Base-by-base conservation (phyloP, 352 stramenopile genomes). In the Phytophthora fragariaefolia region DNA sequence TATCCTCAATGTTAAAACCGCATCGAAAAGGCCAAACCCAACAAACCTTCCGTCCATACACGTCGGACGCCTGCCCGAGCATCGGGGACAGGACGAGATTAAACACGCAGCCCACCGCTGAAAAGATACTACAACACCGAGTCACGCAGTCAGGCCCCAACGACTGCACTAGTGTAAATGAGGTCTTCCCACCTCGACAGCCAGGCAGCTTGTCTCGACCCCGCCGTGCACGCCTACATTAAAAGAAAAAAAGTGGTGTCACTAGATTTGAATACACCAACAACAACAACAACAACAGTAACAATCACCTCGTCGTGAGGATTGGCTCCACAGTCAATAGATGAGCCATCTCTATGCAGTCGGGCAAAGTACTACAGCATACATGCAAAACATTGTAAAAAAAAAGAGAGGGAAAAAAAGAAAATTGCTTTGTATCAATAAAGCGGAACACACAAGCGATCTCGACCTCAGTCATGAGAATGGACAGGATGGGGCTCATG, bases 351-450 rank as follows among this genome's bases (percentile, higher is more conserved):
- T 17, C 71, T 80, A 28, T 85, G 75, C 34, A 85, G 60, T 40
- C 80, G 68, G 20, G 85, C 85, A 79, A 92, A 93, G 60, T 92
- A 93, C 81, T 91, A 30, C 50, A 59, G 12, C n/a, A n/a, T 15
- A n/a, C 7, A 30, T 48, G 3, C 43, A 32, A 2, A 68, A 23
- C 1, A 38, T 17, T 32, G n/a, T 38, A 28, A 6, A 10, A 28
- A 17, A 62, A n/a, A n/a, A n/a, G n/a, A n/a, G n/a, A n/a, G n/a
- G n/a, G n/a, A n/a, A n/a, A n/a, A n/a, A n/a, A n/a, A n/a, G n/a
- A n/a, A n/a, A n/a, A n/a, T n/a, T 57, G 34, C 13, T 52, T 55
- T 50, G 27, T 27, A 13, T 45, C 27, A 28, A 17, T 22, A 23
- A 24, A 24, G 10, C 4, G 5, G 9, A 38, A 17, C 15, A 12